Conservation (phyloP, 805 yeast species). For the Priceomyces melissophilus region DNA sequence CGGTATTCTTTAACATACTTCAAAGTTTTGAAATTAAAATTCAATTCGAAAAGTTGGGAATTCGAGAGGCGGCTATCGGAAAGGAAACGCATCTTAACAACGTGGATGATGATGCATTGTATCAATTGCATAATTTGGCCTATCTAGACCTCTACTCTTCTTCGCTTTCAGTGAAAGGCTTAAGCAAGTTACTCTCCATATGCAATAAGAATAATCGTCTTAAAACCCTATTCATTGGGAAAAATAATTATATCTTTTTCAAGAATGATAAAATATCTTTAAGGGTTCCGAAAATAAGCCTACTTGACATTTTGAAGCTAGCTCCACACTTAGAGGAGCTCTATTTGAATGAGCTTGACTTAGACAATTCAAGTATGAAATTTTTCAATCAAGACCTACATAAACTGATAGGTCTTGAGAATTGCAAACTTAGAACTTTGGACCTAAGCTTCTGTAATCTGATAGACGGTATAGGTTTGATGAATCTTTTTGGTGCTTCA, state of each 20-base stretch:
- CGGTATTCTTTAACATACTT: conserved; percentile 25
- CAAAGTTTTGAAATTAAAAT: conserved; percentile 27
- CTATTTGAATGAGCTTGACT: conserved; percentile 30
- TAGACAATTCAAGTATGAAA: conserved; percentile 33
- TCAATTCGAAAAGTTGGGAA: conserved; percentile 19
- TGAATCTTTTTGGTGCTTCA: conserved; percentile 22
- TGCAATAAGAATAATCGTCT: conserved; percentile 26
- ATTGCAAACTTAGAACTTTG: conserved; percentile 17
- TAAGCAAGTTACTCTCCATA: conserved; percentile 35
- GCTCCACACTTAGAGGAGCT: conserved; percentile 20
- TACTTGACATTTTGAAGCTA: conserved; percentile 16
- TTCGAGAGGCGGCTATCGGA: conserved; percentile 26
- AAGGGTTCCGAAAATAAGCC: conserved; percentile 9
- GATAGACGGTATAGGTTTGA: conserved; percentile 38
- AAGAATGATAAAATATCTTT: conserved; percentile 16
- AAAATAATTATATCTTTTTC: conserved; percentile 27
- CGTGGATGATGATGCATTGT: conserved; percentile 19
- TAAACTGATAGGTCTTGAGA: conserved; percentile 11
- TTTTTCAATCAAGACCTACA: conserved; percentile 25
- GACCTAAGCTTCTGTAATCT: conserved; percentile 35
- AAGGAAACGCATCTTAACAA: conserved; percentile 24
- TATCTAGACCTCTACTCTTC: conserved; percentile 38
- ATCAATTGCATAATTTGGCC: conserved; percentile 18
- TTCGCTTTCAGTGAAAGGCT: conserved; percentile 38
- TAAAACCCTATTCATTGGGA: conserved; percentile 33